Evolutionary conservation across 2,329 filamentous ascomycete genomes (phyloP), one percentile per base, ranked within the genome.

Genomic region (Cyphellophora europaea): DNA sequence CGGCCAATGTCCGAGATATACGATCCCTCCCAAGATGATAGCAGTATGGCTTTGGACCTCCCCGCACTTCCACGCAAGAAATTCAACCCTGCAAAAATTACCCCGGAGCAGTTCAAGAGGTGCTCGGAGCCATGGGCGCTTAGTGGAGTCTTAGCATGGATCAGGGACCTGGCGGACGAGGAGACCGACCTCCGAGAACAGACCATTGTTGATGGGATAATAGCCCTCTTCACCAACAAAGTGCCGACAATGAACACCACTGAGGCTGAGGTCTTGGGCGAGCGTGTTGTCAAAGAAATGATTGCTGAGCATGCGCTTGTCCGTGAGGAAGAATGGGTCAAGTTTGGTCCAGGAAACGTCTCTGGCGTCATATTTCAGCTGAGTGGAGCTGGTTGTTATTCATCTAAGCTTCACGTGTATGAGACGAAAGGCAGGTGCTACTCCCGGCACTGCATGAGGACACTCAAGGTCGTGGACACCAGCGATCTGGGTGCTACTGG

Each of bases 161-260:
- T 96, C 40, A 80, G 82, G 40, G 78, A 82, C 37, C 81, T 96
- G 74, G 85, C 85, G 11, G 88, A 95, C 49, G 88, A 89, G 25
- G 89, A 95, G 53, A 77, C 80, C 8, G 87, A 98, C 57, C 64
- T 98, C 30, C 87, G 82, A 54, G 76, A 82, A 53, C 83, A 86
- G 52, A 79, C 82, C 2, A 78, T 98, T 33, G 80, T 86, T 39
- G 88, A 96, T 48, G 88, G 85, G 2, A 69, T 98, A 27, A 79
- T 94, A 27, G 82, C 79, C 18, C 67, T 98, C 5, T 96, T 98
- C 56, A 93, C 85, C 2, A 75, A 84, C 60, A 96, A 95, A 58
- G 87, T 98, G 1, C 88, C 91, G 0, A 98, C 87, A 1, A 95
- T 98, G 86, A 96, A 98, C 50, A 89, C 91, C 27, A 88, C 89